Conservation (phyloP, 2,329 filamentous ascomycete species). For the Colletotrichum cereale region DNA sequence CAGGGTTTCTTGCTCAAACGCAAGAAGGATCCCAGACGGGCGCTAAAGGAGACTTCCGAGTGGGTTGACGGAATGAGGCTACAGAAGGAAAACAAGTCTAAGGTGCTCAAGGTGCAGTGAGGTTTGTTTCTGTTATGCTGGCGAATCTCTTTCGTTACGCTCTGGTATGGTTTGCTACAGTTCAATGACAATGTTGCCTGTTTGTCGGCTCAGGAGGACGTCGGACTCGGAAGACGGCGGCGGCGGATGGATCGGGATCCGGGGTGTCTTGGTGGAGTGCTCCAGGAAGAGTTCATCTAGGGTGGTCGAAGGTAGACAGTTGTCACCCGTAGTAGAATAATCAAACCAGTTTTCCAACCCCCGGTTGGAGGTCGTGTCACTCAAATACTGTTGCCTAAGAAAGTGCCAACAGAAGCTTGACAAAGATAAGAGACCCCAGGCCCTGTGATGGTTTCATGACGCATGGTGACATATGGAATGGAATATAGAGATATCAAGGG, state of each 20-base stretch:
- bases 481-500: background rate
- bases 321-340: background rate
- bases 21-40: slow-evolving; percentile 69
- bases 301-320: background rate
- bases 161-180: background rate
- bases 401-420: background rate
- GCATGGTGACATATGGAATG: background rate
- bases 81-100: slow-evolving; percentile 64
- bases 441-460: background rate
- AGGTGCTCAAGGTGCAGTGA: slow-evolving; percentile 63
- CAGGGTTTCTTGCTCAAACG: slow-evolving; percentile 74
- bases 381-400: background rate
- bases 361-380: background rate
- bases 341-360: background rate
- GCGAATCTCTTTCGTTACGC: background rate
- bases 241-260: background rate
- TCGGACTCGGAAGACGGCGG: too few species aligned
- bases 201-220: background rate
- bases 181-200: background rate
- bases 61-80: slow-evolving; percentile 66
- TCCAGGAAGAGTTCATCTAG: background rate
- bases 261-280: background rate
- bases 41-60: slow-evolving; percentile 63
- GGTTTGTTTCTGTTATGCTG: background rate
- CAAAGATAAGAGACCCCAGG: background rate